Conservation (phyloP, 2,329 filamentous ascomycete species). For the Epichloe baconii region DNA sequence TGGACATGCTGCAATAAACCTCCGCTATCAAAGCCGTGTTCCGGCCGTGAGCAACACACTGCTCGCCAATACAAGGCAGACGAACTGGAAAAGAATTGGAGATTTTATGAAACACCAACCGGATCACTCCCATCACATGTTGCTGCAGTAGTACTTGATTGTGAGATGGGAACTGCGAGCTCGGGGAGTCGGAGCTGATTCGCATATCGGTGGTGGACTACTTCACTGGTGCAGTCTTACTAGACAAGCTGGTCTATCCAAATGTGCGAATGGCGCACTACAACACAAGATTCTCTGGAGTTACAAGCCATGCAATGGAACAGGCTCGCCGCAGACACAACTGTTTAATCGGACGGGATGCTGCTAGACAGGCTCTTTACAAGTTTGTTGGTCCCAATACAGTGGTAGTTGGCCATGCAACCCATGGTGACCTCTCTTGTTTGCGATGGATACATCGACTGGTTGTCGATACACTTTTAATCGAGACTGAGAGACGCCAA, state of each 20-base stretch:
- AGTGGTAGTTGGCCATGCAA: conserved; percentile 34
- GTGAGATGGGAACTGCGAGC: conserved; percentile 38
- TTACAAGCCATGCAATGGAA: conserved; percentile 26
- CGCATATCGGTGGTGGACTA: conserved; percentile 38
- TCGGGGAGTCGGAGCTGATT: conserved; percentile 37
- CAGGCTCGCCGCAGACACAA: conserved; percentile 17
- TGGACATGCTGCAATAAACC: conserved; percentile 20
- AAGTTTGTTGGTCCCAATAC: conserved; percentile 31
- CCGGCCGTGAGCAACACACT: conserved; percentile 13
- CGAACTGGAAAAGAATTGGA: conserved; percentile 18
- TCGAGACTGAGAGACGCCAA: conserved; percentile 15
- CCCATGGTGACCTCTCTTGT: conserved; percentile 26
- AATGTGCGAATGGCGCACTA: conserved; percentile 31
- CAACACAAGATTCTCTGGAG: conserved; percentile 37
- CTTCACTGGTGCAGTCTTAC: conserved; percentile 32
- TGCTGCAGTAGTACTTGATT: conserved; percentile 34
- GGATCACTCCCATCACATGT: neutral
- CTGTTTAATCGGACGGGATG: conserved; percentile 28
- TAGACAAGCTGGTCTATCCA: conserved; percentile 38
- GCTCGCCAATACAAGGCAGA: conserved; percentile 10
- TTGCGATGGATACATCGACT: conserved; percentile 34
- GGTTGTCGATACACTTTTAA: conserved; percentile 32
- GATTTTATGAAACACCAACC: conserved; percentile 10
- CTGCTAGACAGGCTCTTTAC: conserved; percentile 29
- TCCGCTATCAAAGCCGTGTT: conserved; percentile 13